These are phyloP conservation scores for Ophiocordyceps polyrhachis-furcata DNA, from an alignment of 2,329 filamentous ascomycete genomes.

Conservation along the genomic window DNA sequence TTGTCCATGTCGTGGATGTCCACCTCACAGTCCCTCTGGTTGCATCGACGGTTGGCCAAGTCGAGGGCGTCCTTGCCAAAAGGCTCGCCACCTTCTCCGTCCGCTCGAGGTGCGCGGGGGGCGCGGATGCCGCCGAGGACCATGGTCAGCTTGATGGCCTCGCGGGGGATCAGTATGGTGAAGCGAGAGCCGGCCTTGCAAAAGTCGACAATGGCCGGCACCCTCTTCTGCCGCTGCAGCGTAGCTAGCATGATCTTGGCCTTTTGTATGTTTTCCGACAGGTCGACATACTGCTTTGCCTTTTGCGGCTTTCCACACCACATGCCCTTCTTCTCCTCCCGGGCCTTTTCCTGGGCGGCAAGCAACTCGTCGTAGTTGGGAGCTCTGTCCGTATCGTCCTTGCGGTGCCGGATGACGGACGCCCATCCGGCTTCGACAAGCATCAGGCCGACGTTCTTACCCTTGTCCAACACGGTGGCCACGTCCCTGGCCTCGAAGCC, in stretches of 20 bases:
- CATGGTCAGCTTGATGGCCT: constrained; percentile 86
- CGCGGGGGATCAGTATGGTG: constrained; percentile 75
- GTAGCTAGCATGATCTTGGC: constrained; percentile 85
- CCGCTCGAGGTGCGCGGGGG: constrained; percentile 62
- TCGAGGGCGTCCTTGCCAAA: constrained; percentile 92
- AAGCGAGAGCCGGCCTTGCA: constrained; percentile 96
- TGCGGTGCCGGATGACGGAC: constrained; percentile 84
- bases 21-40: constrained; percentile 90
- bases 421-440: constrained; percentile 88
- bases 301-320: constrained; percentile 84
- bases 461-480: constrained; percentile 65
- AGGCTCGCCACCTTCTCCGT: constrained; percentile 66
- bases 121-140: constrained; percentile 86
- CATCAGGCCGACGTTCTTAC: constrained; percentile 68
- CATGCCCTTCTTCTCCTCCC: constrained; percentile 80
- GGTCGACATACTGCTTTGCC: constrained; percentile 66
- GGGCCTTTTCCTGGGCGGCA: constrained; percentile 62
- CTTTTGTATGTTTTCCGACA: constrained; percentile 83
- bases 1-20: constrained; percentile 93
- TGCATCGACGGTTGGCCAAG: constrained; percentile 69
- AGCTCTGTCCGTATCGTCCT: constrained; percentile 85
- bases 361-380: constrained; percentile 85
- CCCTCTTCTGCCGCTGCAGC: constrained; percentile 76
- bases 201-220: constrained; percentile 88
- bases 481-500: constrained; percentile 92